These are phyloP conservation scores for Calonectria fujianensis DNA, from an alignment of 2,329 filamentous ascomycete species.

Conservation along the genomic window DNA sequence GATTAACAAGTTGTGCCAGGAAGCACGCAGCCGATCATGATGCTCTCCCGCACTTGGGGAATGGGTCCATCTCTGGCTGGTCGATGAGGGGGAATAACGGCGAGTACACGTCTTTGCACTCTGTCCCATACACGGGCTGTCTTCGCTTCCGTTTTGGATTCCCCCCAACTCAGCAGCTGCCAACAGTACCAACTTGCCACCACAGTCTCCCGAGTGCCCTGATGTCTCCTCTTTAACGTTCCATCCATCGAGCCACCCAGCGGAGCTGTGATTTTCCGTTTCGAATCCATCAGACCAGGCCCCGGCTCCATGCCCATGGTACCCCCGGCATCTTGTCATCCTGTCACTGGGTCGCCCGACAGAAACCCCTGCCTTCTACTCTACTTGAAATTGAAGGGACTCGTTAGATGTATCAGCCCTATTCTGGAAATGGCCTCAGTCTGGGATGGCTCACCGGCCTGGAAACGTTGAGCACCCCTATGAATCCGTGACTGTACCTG, in stretches of 20 bases:
- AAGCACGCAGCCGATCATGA: conserved; percentile 1
- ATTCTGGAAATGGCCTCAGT: conserved; percentile 51
- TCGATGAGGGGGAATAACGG: neutral
- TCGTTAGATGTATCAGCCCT: conserved; percentile 53
- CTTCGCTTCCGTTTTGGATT: conserved; percentile 21
- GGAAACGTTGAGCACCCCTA: neutral
- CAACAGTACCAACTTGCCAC: conserved; percentile 5
- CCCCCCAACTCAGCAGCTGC: neutral
- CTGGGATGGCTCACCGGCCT: neutral
- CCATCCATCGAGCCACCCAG: conserved; percentile 49
- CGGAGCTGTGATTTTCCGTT: conserved; percentile 37
- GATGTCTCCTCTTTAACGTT: conserved; percentile 40
- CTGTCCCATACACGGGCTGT: neutral
- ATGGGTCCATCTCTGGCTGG: neutral
- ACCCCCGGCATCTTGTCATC: conserved; percentile 34
- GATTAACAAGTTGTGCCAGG: neutral
- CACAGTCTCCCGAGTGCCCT: conserved; percentile 14
- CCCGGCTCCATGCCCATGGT: conserved; percentile 37
- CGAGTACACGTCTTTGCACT: neutral
- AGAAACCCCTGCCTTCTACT: conserved; percentile 30
- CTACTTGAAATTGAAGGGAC: conserved; percentile 53
- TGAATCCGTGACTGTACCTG: neutral
- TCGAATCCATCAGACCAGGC: conserved; percentile 26
- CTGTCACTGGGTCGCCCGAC: conserved; percentile 31
- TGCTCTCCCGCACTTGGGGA: neutral